These are phyloP conservation scores for Cyphellophora europaea DNA, from an alignment of 2,329 filamentous ascomycete genomes.

Conservation along the genomic window DNA sequence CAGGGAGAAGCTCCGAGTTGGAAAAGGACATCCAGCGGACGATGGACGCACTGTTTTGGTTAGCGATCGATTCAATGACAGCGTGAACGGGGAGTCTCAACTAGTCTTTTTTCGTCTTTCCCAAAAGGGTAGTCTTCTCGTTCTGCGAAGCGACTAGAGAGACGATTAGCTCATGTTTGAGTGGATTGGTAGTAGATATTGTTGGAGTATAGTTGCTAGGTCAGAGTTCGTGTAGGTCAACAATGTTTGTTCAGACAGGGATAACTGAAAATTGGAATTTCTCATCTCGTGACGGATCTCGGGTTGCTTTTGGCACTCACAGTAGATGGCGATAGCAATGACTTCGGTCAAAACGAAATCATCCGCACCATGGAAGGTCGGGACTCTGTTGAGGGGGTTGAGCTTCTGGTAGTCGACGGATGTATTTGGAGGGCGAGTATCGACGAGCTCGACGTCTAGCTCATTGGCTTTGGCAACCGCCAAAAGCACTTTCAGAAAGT, in stretches of 20 bases:
- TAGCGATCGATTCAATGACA: no score
- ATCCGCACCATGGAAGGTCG: constrained; percentile 85
- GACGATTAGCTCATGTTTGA: no score
- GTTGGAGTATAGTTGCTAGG: constrained; percentile 8
- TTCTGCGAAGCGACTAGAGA: constrained; percentile 99
- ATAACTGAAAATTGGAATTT: constrained; percentile 77
- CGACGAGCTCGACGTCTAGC: constrained; percentile 78
- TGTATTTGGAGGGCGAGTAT: constrained; percentile 57
- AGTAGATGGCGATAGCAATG: constrained; percentile 94
- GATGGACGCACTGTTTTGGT: constrained; percentile 99
- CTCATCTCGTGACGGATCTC: constrained; percentile 49
- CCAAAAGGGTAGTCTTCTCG: constrained; percentile 98
- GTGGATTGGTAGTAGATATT: constrained; percentile 1
- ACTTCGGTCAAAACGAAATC: constrained; percentile 81
- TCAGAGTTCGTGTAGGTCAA: constrained; percentile 2
- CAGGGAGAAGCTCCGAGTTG: constrained; percentile 74
- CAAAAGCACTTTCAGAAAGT: constrained; percentile 73
- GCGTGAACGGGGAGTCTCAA: no score
- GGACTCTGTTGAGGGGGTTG: constrained; percentile 84
- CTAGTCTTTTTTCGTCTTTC: constrained; percentile 65
- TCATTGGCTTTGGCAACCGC: constrained; percentile 97
- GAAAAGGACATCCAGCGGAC: constrained; percentile 96
- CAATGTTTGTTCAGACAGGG: constrained; percentile 76
- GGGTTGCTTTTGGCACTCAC: constrained; percentile 52
- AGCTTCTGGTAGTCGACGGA: constrained; percentile 71